A percentile compares a stretch with the other conserved stretches of the same genome.
Evolutionary conservation across 1,284 basidiomycete genomes (phyloP).

Genomic region (Tilletia caries): DNA sequence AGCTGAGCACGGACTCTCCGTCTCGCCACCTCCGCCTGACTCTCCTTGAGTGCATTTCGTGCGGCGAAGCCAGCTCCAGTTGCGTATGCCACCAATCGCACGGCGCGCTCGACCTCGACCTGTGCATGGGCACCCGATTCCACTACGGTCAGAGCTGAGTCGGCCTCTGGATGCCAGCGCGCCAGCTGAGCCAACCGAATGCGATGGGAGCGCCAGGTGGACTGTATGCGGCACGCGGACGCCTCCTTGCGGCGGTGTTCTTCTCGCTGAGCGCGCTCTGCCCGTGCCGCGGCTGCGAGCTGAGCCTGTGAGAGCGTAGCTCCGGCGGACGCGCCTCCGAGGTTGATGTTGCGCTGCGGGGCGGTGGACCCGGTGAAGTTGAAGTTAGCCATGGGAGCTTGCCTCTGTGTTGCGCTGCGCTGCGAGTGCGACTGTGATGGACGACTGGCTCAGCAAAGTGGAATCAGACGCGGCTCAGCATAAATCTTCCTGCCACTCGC

Average conservation of each 20-base stretch:
- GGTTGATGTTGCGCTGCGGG: constrained; percentile 25
- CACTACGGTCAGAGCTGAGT: neutral
- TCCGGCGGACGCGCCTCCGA: constrained; percentile 25
- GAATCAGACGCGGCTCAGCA: no score
- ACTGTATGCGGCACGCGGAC: constrained; percentile 4
- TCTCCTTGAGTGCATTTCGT: neutral
- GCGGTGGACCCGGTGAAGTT: constrained; percentile 34
- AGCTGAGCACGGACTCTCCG: neutral
- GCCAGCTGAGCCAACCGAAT: neutral
- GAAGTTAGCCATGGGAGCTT: constrained; percentile 19
- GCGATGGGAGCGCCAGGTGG: constrained; percentile 1
- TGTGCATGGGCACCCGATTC: neutral
- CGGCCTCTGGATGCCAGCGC: neutral
- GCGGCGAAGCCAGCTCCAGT: neutral
- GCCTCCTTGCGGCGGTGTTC: constrained; percentile 4
- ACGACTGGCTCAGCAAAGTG: no score
- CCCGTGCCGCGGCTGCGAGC: constrained; percentile 14
- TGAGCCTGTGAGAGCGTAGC: neutral
- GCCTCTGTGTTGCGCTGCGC: neutral
- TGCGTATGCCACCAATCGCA: neutral
- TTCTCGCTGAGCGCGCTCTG: constrained; percentile 14
- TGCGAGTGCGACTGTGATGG: neutral
- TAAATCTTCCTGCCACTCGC: no score
- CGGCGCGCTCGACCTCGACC: neutral
- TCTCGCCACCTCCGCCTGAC: neutral